Conservation (phyloP, 83 land plant genomes). For the Diphasiastrum complanatum region DNA sequence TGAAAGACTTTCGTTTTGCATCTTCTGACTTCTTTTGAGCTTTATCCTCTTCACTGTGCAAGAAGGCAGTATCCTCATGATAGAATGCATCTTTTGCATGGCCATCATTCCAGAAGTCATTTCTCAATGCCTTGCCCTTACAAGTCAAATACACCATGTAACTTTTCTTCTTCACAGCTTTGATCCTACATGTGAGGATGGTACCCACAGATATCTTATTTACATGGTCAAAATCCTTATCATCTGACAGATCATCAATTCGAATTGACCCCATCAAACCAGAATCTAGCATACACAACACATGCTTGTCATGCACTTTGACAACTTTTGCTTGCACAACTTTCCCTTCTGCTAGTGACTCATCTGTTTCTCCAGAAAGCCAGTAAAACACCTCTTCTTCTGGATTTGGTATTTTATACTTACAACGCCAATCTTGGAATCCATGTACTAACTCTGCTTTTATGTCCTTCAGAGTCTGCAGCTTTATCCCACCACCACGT, state of each 20-base stretch:
- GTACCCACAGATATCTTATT: conserved; percentile 64
- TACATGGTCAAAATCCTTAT: conserved; percentile 36
- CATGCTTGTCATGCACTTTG: conserved; percentile 42
- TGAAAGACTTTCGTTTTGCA: conserved; percentile 66
- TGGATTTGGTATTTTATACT: conserved; percentile 48
- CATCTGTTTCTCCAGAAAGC: conserved; percentile 82
- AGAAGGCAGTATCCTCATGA: conserved; percentile 37
- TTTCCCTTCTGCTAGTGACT: conserved; percentile 65
- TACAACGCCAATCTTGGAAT: conserved; percentile 63
- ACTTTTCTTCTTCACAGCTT: conserved; percentile 50
- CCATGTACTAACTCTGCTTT: conserved; percentile 70
- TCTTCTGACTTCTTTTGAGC: conserved; percentile 67
- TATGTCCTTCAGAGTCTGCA: conserved; percentile 62
- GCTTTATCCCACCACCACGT: conserved; percentile 28
- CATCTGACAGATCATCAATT: conserved; percentile 69
- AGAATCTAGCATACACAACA: conserved; percentile 60
- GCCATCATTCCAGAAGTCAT: conserved; percentile 21
- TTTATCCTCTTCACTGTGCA: conserved; percentile 57
- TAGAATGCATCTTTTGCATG: conserved; percentile 50
- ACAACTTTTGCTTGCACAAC: conserved; percentile 74
- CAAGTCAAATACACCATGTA: conserved; percentile 54
- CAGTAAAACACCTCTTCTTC: conserved; percentile 59
- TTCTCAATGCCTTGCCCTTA: conserved; percentile 53
- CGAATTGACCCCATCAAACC: conserved; percentile 65
- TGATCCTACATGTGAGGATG: conserved; percentile 70